Evolutionary conservation across 1,139 yeast species (phyloP), one percentile per base, ranked within the genome.

Genomic region (Saccharomyces hybrid): DNA sequence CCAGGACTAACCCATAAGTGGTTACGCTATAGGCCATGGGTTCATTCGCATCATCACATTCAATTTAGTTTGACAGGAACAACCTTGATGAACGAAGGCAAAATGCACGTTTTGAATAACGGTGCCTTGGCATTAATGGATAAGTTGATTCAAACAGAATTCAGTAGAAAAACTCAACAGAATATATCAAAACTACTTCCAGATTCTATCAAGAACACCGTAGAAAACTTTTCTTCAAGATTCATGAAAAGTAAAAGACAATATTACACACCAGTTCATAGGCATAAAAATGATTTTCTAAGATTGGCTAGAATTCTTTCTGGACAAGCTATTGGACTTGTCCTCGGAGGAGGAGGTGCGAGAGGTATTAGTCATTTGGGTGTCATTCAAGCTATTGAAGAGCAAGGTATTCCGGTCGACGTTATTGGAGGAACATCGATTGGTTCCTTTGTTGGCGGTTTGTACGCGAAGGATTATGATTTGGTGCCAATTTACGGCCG

Each of bases 331-430:
- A 89, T 93, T 42, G 99, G 98, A 0, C 74, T 93, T 20, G 97
- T 93, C 2, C 76, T 93, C 7, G 99, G 99, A 3, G 99, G 99
- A 13, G 99, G 99, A 48, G 99, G 99, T 31, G 96, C 99, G 0
- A 78, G 99, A 62, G 99, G 99, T 1, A 79, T 93, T 14, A 82
- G 96, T 7, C 99, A 93, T 67, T 78, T 91, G 50, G 99, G 99
- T 5, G 85, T 93, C 3, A 82, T 93, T n/a, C 82, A 84, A 53
- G 96, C 97, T 0, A 73, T 93, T n/a, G 98, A 93, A 68, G 95
- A 88, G 60, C 83, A 83, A 56, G 98, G 97, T 0, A 88, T 93
- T 8, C 99, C 99, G 0, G 83, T 93, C 48, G 99, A 93, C 70
- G 76, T 91, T 58, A 82, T 93, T 54, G 99, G 99, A 0, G 99